Evolutionary conservation across 257 asterid species (phyloP).

Genomic region (Misopates orontium): DNA sequence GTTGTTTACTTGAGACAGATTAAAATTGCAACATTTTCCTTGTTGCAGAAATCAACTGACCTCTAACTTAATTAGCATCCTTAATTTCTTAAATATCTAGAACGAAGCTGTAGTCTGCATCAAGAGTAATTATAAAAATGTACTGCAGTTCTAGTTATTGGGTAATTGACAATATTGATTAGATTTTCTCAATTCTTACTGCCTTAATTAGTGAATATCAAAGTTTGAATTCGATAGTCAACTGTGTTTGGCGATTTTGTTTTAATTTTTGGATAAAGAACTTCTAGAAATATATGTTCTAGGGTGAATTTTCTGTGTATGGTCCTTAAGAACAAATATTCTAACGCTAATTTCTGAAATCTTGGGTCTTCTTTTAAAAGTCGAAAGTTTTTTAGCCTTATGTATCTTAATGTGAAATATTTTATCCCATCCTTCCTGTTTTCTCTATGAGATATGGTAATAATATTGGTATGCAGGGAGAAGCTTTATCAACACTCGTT

Average conservation of each 20-base stretch:
- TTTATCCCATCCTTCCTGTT: constrained; percentile 5
- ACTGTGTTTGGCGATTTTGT: background rate
- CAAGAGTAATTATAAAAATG: constrained; percentile 9
- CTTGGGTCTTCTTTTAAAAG: constrained; percentile 2
- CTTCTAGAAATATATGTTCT: no score
- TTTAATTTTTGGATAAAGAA: background rate
- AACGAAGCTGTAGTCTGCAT: background rate
- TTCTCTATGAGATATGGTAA: constrained; percentile 23
- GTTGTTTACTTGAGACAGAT: constrained; percentile 3
- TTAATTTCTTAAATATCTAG: constrained; percentile 1
- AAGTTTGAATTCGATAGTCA: background rate
- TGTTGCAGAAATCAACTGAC: background rate
- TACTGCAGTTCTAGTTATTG: background rate
- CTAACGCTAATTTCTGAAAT: constrained; percentile 2
- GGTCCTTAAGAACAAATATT: background rate
- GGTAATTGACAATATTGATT: background rate
- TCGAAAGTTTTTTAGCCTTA: background rate
- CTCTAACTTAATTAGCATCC: constrained; percentile 13
- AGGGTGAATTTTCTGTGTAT: background rate
- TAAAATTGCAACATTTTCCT: background rate
- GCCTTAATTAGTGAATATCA: constrained; percentile 1
- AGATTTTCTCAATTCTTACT: background rate
- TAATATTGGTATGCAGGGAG: constrained; percentile 56
- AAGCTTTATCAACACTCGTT: constrained; percentile 68
- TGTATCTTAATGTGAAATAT: constrained; percentile 11